Base-by-base conservation (phyloP, 2,329 filamentous ascomycete species). In the Mariannaea elegans region DNA sequence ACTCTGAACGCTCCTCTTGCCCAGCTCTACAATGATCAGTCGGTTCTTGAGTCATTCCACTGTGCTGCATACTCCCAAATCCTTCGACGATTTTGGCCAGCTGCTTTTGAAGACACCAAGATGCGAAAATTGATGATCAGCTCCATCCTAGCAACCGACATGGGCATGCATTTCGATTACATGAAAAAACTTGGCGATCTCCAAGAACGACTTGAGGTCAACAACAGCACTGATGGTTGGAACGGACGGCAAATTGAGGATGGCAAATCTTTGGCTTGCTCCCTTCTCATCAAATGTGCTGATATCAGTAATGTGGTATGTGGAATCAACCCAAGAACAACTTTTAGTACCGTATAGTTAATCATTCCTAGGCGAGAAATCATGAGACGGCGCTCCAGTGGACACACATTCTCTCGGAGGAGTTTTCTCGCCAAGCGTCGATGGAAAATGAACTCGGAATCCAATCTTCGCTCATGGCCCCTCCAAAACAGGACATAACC, bases 41-140 rank as follows among this genome's bases (percentile, higher is more conserved):
- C 95, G 1, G 95, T 99, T 14, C 84, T 99, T 34, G 95, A 99
- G 77, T 96, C 94, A 1, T 99, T 98, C 71, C 95, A 99, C 74
- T 97, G 95, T 72, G 95, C 95, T 1, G 95, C 95, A 2, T 99
- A 94, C 72, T 97, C 94, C 0, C 95, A 98, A 73, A 97, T 99
- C 36, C 85, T 99, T 39, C 90, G 94, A 48, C 87, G 93, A 47
- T 90, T 98, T 75, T 99, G 95, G 95, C 93, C 94, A 0, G 82
- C 86, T 3, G 90, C 90, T 2, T 96, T 96, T 67, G 84, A 90
- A 64, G 90, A 95, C 69, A 83, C 84, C 45, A 88, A 88, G 58
- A 92, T 98, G 84, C 89, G 94, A 55, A 91, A 90, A 67, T 81
- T 97, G 7, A 95, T 98, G 90, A 98, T 97, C 70, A 97, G 93